Evolutionary conservation across 345 rosid genomes (phyloP).

Genomic region (Citrus glauca): DNA sequence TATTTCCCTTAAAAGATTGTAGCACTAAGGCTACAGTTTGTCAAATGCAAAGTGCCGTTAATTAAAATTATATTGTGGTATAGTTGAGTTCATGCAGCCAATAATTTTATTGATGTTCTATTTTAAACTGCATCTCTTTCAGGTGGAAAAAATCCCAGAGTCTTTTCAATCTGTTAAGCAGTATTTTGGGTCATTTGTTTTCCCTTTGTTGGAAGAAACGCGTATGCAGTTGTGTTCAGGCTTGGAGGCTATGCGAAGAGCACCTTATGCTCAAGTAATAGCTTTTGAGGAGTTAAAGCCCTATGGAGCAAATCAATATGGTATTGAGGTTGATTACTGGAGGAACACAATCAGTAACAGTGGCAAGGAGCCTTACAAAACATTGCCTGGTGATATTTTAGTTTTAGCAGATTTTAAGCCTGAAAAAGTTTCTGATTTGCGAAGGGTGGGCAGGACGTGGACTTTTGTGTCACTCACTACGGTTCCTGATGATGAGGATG

Average conservation of each 20-base stretch:
- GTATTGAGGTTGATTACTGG: conserved; percentile 32
- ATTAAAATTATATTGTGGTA: no score
- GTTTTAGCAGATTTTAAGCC: conserved; percentile 33
- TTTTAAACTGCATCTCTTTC: neutral
- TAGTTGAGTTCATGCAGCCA: no score
- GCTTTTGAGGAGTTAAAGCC: neutral
- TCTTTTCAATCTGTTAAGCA: neutral
- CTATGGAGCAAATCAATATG: neutral
- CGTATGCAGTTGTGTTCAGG: conserved; percentile 30
- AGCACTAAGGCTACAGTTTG: no score
- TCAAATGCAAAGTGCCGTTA: neutral
- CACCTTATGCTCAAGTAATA: conserved; percentile 32
- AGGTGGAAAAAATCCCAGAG: neutral
- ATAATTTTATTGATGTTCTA: neutral
- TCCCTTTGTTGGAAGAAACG: conserved; percentile 46
- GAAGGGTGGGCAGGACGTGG: conserved; percentile 30
- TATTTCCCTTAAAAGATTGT: no score
- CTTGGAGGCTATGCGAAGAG: conserved; percentile 23
- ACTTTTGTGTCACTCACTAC: conserved; percentile 15
- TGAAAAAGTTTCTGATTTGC: conserved; percentile 31
- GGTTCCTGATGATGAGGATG: neutral
- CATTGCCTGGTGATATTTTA: conserved; percentile 40
- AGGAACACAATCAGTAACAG: conserved; percentile 18
- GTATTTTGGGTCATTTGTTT: conserved; percentile 3
- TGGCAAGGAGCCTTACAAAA: conserved; percentile 32